phyloP scores from a whole-genome alignment of 106 monocot species.

The Allium fistulosum region DNA sequence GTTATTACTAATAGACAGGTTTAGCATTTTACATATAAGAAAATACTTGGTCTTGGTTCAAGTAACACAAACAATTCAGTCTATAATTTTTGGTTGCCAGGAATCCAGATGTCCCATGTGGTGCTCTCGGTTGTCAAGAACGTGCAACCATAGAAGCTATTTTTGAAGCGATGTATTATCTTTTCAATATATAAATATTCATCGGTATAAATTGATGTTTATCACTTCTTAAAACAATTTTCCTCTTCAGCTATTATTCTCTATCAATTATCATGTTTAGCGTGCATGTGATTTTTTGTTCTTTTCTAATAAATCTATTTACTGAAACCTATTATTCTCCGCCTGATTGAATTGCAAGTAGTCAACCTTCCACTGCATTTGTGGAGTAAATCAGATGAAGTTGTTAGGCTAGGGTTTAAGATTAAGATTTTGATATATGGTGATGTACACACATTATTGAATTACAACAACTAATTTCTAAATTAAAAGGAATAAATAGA shows the following conservation, averaged over 20 bases:
- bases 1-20: slow-evolving; percentile 97
- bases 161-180: slow-evolving; percentile 64
- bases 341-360: too few relatives aligned
- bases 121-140: slow-evolving; percentile 68
- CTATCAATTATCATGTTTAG: slow-evolving; percentile 98
- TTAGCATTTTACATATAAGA: neutral
- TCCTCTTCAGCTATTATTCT: slow-evolving; percentile 64
- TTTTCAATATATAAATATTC: neutral
- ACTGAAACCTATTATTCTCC: too few relatives aligned
- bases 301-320: too few relatives aligned
- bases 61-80: neutral
- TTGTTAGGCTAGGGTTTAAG: too few relatives aligned
- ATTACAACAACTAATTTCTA: too few relatives aligned
- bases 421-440: too few relatives aligned
- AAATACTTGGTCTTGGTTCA: neutral
- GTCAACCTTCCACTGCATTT: too few relatives aligned
- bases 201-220: slow-evolving; percentile 1
- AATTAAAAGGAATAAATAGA: too few relatives aligned
- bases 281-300: slow-evolving; percentile 7
- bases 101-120: slow-evolving; percentile 30
- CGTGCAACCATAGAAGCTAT: slow-evolving; percentile 80
- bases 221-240: slow-evolving; percentile 14
- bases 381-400: too few relatives aligned
- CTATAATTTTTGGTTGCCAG: slow-evolving; percentile 54
- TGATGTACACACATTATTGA: too few relatives aligned